Base-by-base conservation (phyloP, 495 filamentous ascomycete species). In the Hamigera avellanea region DNA sequence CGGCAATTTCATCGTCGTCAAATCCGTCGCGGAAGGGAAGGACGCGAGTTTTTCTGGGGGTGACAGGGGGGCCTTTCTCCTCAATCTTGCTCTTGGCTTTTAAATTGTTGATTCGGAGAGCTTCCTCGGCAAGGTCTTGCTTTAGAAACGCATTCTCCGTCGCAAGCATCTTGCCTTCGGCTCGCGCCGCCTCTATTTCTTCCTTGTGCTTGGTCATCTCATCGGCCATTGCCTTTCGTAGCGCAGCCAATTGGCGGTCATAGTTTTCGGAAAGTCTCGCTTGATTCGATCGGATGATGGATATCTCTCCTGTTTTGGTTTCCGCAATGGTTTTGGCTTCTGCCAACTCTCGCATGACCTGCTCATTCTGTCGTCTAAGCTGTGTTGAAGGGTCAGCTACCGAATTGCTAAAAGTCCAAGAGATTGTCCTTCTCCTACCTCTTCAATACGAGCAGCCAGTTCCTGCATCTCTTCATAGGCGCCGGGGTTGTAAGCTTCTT, bases 1-100 rank as follows among this genome's bases (percentile, higher is more conserved):
- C 56, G 16, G 69, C 51, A 28, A 84, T 73, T 43, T 86, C 80
- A 28, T 78, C 71, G 40, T 86, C 78, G 32, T 81, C 76, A 45
- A 86, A 86, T 16, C 81, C 81, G 64, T 86, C 81, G 15, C 80
- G 61, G 27, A 74, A 70, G 0, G 69, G 66, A 8, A 72, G 59
- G n/a, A 54, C 49, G 42, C 61, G 72, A 16, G 52, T 53, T 50
- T 76, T 81, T 37, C 63, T 76, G 5, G 80, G 80, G 3, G 80
- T 85, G 1, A 61, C 54, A 0, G 59, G 59, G 2, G 60, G 58
- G 21, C 37, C 33, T 45, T 61, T 57, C 32, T 54, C 50, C 39
- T 53, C 57, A 16, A 45, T 39, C 37, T 62, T 58, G 10, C 56
- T 50, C 36, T 63, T 72, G 32, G 47, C 57, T 42, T 64, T 72